Percentiles rank a stretch among this genome's conserved stretches.
These are phyloP conservation scores for Madurella mycetomatis DNA, from an alignment of 2,329 filamentous ascomycete genomes.

Conservation along the genomic window DNA sequence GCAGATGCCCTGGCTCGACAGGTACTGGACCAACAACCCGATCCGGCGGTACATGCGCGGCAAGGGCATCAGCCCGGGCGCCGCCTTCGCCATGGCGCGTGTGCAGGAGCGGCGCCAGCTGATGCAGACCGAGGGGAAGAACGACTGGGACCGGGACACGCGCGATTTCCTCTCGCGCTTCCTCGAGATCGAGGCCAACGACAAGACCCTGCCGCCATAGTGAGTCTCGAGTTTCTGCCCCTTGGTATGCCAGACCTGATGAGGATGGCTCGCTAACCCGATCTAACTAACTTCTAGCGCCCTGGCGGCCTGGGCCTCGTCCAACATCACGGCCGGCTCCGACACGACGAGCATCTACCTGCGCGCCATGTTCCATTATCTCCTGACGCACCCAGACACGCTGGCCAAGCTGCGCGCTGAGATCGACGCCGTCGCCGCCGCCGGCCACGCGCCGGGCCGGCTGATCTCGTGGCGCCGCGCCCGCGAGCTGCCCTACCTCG, in stretches of 20 bases:
- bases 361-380: conserved; percentile 10
- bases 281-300: no score
- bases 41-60: background rate
- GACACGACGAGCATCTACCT: conserved; percentile 15
- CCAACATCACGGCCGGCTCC: conserved; percentile 16
- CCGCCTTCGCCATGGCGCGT: conserved; percentile 36
- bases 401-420: conserved; percentile 7
- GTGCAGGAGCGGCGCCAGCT: conserved; percentile 9
- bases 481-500: conserved; percentile 39
- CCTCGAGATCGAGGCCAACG: conserved; percentile 18
- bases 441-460: no score
- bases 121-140: conserved; percentile 1
- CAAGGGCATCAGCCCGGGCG: conserved; percentile 29
- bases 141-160: conserved; percentile 1
- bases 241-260: no score
- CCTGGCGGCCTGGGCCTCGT: conserved; percentile 15
- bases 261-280: no score
- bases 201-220: background rate
- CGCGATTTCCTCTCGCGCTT: conserved; percentile 15
- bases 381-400: conserved; percentile 8
- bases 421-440: background rate
- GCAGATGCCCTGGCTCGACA: conserved; percentile 5
- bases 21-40: conserved; percentile 13
- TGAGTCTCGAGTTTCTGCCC: conserved; percentile 15
- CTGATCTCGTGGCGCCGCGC: no score